Evolutionary conservation across 2,329 filamentous ascomycete genomes (phyloP).

Genomic region (Tolypocladium tropicale): DNA sequence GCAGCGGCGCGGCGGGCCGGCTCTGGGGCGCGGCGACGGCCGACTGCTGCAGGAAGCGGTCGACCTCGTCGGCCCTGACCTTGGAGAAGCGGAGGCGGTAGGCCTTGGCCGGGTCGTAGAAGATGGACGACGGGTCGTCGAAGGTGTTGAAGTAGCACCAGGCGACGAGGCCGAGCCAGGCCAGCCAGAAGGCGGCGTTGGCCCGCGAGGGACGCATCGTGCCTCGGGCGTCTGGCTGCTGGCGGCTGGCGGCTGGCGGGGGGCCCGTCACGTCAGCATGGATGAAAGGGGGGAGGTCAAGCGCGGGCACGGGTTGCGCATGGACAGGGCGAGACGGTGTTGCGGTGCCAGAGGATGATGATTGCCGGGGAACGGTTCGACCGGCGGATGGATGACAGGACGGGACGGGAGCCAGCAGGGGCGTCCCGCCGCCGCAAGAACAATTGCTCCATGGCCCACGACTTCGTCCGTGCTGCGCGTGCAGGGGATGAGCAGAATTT

Average conservation of each 20-base stretch:
- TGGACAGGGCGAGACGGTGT: not conserved
- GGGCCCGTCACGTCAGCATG: not conserved
- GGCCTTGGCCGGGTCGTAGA: slow-evolving; percentile 17
- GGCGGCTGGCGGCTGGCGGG: not conserved
- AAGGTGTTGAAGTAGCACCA: slow-evolving; percentile 19
- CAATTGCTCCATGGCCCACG: too few species aligned
- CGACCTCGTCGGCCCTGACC: slow-evolving; percentile 14
- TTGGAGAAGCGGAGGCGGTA: slow-evolving; percentile 17
- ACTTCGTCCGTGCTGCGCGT: too few species aligned
- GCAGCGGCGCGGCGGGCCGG: slow-evolving; percentile 2
- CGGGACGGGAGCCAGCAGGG: too few species aligned
- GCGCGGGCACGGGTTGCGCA: too few species aligned
- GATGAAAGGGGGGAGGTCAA: not conserved
- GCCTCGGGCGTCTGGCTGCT: too few species aligned
- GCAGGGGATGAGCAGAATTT: too few species aligned
- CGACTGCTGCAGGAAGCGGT: slow-evolving; percentile 10
- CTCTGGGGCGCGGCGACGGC: not conserved
- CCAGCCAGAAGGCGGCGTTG: slow-evolving; percentile 20
- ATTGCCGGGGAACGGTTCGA: too few species aligned
- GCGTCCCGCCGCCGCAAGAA: too few species aligned
- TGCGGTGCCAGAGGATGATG: not conserved
- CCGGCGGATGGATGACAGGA: too few species aligned
- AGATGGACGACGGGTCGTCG: slow-evolving; percentile 24
- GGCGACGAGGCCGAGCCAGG: slow-evolving; percentile 16
- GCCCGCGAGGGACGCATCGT: slow-evolving; percentile 15